Evolutionary conservation across 1,139 yeast genomes (phyloP), one percentile per base, ranked within the genome.

Genomic region (Yamadazyma blattariae): DNA sequence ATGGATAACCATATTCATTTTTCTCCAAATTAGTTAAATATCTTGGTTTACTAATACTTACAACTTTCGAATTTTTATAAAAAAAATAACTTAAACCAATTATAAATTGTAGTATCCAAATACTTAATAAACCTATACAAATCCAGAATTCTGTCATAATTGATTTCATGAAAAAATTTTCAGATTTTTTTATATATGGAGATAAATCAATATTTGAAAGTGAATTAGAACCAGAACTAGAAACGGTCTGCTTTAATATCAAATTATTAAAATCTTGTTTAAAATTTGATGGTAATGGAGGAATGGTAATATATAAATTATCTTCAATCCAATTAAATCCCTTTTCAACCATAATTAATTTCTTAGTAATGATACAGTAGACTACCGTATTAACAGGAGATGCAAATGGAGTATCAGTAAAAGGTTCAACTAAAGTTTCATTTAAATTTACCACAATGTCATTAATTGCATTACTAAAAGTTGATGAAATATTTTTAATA

Each of bases 261-360:
- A 36, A 19, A 7, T 28, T 17, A 17, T 37, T 20, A 14, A 39
- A 37, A 14, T 37, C 38, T 1, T 28, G 6, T 17, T 31, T 15
- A 13, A 40, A 19, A 18, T 33, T 35, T 6, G 27, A 15, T 2
- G 48, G 46, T 15, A 50, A 13, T 13, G 14, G 50, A 0, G 97
- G 96, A 1, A 90, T 52, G 0, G 62, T 44, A 2, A 90, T 61
- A 12, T 75, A 65, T 3, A 90, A 71, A 45, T 85, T 69, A 23
- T 79, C 64, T 47, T 83, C 71, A 2, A 90, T 62, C 97, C 97
- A 92, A 1, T 80, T 72, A 35, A 90, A 57, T 0, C 95, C 97
- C 17, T 70, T 53, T 45, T 85, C 85, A 1, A 89, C 63, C 23
- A 71, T 68, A 4, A 68, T 66, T 6, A 90, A 56, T 52, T 90